A percentile compares a stretch with the other conserved stretches of the same genome.
Evolutionary conservation across 129 eudicot genomes (phyloP).

Genomic region (Lonicera japonica): DNA sequence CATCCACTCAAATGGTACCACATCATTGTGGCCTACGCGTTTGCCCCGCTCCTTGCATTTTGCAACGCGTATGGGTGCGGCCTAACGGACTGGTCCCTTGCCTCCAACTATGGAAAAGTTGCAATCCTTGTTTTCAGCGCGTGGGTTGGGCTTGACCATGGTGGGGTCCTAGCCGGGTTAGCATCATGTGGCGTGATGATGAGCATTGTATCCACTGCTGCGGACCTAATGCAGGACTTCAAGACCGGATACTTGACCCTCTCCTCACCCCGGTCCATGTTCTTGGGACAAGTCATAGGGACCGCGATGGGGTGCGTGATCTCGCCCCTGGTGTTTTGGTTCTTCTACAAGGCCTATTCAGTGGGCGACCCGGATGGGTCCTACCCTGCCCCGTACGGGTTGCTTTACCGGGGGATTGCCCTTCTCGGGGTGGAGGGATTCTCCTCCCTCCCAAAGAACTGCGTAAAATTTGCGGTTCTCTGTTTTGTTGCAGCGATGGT

Average conservation of each 20-base stretch:
- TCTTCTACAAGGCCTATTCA: constrained; percentile 52
- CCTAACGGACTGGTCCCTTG: constrained; percentile 65
- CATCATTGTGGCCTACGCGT: constrained; percentile 35
- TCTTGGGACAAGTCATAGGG: constrained; percentile 59
- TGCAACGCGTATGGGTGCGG: constrained; percentile 80
- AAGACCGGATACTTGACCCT: constrained; percentile 62
- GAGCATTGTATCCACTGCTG: constrained; percentile 59
- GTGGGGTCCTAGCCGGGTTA: constrained; percentile 73
- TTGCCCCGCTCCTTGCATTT: constrained; percentile 61
- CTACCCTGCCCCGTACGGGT: constrained; percentile 62
- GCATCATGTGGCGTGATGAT: constrained; percentile 76
- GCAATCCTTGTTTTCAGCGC: constrained; percentile 49
- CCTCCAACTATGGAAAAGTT: constrained; percentile 62
- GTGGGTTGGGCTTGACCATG: constrained; percentile 56
- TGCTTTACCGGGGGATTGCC: constrained; percentile 51
- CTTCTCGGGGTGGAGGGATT: constrained; percentile 61
- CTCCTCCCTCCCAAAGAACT: constrained; percentile 53
- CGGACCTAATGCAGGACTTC: constrained; percentile 64
- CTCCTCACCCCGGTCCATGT: constrained; percentile 70
- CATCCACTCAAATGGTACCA: constrained; percentile 60
- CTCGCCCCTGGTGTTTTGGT: constrained; percentile 61
- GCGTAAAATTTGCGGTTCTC: constrained; percentile 34
- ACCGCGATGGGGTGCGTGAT: constrained; percentile 60
- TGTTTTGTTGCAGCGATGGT: constrained; percentile 42
- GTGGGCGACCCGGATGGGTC: constrained; percentile 49